These are phyloP conservation scores for Laburnicola sp. DNA, from an alignment of 2,329 filamentous ascomycete genomes.

Conservation along the genomic window DNA sequence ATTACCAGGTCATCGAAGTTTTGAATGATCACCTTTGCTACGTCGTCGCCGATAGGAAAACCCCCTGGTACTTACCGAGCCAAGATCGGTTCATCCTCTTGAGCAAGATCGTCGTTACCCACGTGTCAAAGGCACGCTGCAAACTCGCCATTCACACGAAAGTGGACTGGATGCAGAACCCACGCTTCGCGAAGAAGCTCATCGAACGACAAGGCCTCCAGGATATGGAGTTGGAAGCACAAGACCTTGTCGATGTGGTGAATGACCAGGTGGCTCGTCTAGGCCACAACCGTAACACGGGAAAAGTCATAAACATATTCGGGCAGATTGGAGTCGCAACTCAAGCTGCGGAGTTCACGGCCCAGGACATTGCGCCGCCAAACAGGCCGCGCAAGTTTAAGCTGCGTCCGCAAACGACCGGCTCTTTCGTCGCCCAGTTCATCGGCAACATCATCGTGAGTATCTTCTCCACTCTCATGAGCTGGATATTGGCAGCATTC, in stretches of 20 bases:
- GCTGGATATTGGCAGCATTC: constrained; percentile 71
- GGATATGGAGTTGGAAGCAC: constrained; percentile 71
- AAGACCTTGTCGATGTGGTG: constrained; percentile 74
- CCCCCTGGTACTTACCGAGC: constrained; percentile 83
- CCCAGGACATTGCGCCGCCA: constrained; percentile 42
- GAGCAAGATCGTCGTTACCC: constrained; percentile 91
- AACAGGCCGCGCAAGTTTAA: constrained; percentile 45
- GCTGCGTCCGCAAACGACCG: constrained; percentile 60
- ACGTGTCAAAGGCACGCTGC: constrained; percentile 87
- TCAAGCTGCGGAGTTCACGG: constrained; percentile 57
- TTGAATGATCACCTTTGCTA: constrained; percentile 64
- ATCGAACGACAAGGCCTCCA: constrained; percentile 70
- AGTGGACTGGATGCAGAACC: constrained; percentile 76
- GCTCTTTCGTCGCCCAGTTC: constrained; percentile 72
- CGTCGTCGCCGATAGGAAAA: constrained; percentile 65
- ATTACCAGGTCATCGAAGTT: constrained; percentile 82
- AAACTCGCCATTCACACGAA: constrained; percentile 87
- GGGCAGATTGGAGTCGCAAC: constrained; percentile 72
- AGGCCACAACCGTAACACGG: constrained; percentile 72
- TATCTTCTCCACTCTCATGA: constrained; percentile 73
- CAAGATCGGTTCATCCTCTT: constrained; percentile 77
- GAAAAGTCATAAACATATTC: constrained; percentile 77
- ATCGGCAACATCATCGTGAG: constrained; percentile 74
- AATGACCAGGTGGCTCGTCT: constrained; percentile 77
- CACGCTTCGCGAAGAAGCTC: constrained; percentile 49